phyloP scores from a whole-genome alignment of 768 basidiomycete genomes.

The Astraeus odoratus region DNA sequence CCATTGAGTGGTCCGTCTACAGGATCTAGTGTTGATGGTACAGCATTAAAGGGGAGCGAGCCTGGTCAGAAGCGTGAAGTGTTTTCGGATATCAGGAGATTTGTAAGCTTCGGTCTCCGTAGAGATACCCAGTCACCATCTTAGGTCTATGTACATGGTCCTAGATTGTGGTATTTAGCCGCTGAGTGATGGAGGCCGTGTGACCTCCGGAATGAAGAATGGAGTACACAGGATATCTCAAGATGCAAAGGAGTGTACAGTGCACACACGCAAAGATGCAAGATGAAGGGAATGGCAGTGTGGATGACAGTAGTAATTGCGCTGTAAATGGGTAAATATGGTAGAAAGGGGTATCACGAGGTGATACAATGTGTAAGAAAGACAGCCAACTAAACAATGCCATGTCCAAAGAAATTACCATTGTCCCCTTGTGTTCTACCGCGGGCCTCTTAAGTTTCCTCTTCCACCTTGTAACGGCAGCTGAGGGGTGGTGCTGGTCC shows the following conservation, averaged over 20 bases:
- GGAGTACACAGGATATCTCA: background rate
- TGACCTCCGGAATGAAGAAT: background rate
- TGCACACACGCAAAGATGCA: slow-evolving; percentile 5
- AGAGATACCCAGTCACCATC: slow-evolving; percentile 46
- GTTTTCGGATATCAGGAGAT: slow-evolving; percentile 81
- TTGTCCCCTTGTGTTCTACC: slow-evolving; percentile 4
- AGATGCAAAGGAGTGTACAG: slow-evolving; percentile 15
- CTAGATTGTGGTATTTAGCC: no score
- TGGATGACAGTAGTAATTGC: background rate
- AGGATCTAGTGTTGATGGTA: slow-evolving; percentile 44
- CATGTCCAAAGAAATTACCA: slow-evolving; percentile 17
- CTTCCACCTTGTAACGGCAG: slow-evolving; percentile 28
- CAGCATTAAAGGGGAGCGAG: slow-evolving; percentile 34
- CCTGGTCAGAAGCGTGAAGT: slow-evolving; percentile 58
- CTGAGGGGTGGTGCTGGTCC: slow-evolving; percentile 15
- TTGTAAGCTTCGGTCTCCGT: slow-evolving; percentile 84
- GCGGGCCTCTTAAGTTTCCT: slow-evolving; percentile 9
- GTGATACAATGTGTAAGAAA: background rate
- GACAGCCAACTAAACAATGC: background rate
- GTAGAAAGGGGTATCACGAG: background rate
- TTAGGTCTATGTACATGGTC: slow-evolving; percentile 8
- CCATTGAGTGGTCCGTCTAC: slow-evolving; percentile 58
- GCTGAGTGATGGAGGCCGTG: no score
- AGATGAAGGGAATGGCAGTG: no score
- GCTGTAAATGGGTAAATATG: background rate